Evolutionary conservation across 176 grass and related monocot genomes (phyloP).

Genomic region (Bonia amplexicaulis): DNA sequence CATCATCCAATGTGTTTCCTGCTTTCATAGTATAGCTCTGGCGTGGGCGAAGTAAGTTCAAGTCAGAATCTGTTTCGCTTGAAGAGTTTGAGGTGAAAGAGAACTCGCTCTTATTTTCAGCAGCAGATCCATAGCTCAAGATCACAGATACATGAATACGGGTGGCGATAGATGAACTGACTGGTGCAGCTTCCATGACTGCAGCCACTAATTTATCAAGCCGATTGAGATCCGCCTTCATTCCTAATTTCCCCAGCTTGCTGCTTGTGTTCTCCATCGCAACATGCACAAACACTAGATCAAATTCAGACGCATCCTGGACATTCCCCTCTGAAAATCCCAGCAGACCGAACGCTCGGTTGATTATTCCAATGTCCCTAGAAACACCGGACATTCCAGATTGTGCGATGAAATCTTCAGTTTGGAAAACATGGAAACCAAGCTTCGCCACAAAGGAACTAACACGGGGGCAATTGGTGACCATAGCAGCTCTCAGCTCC

Average conservation of each 20-base stretch:
- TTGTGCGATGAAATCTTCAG: constrained; percentile 30
- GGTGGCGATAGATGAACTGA: constrained; percentile 45
- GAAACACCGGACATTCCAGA: not conserved
- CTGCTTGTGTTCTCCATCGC: constrained; percentile 45
- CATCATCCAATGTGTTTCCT: constrained; percentile 55
- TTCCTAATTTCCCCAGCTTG: constrained; percentile 41
- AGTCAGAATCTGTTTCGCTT: constrained; percentile 54
- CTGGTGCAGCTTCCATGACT: constrained; percentile 49
- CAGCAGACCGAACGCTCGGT: constrained; percentile 38
- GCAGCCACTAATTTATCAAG: constrained; percentile 62
- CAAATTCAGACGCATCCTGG: constrained; percentile 61
- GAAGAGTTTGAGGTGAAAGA: constrained; percentile 32
- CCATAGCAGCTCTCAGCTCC: constrained; percentile 73
- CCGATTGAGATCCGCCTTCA: constrained; percentile 51
- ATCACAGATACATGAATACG: constrained; percentile 66
- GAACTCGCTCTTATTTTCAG: constrained; percentile 33
- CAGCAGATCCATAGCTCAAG: constrained; percentile 67
- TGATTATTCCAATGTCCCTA: constrained; percentile 33
- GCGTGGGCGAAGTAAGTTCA: constrained; percentile 56
- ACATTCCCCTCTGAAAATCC: constrained; percentile 54
- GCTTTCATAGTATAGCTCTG: constrained; percentile 93
- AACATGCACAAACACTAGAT: constrained; percentile 75
- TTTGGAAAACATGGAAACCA: constrained; percentile 49
- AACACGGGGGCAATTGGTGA: constrained; percentile 49
- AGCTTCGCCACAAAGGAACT: constrained; percentile 45